Evolutionary conservation across 2,329 filamentous ascomycete species (phyloP), one percentile per base, ranked within the genome.

Genomic region (Elsinoe batatas): DNA sequence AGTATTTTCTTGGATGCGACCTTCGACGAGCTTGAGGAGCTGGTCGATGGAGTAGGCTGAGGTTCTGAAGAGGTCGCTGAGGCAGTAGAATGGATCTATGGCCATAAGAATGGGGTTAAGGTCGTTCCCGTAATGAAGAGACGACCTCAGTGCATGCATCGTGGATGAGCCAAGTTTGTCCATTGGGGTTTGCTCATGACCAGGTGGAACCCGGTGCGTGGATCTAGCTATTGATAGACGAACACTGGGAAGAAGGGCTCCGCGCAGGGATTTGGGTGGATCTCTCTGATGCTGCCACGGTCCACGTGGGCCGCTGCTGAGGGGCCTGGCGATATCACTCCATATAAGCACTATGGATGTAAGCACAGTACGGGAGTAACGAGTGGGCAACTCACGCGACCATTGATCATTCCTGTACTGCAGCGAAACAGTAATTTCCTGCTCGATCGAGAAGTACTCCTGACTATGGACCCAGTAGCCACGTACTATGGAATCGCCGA

Each of bases 361-460:
- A 5, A 46, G 42, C 42, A 5, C 7, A 7, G 8, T 11, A 2
- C 2, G 13, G 30, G 18, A 4, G n/a, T 2, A 5, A 13, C 2
- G 12, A 26, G 7, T 5, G 7, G 17, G 2, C 13, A 42, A 37
- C 50, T 8, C 22, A 53, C 50, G 5, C 1, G 22, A 35, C 50
- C 50, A 53, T 11, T 15, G 11, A 15, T 35, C 36, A 8, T 35
- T 6, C 15, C 33, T 37, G 12, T 18, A 22, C 22, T 26, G 22
- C 3, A 53, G 10, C 7, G 11, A 11, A 10, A 53, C 18, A 3
- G 20, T 37, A 2, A 53, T 22, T 32, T 38, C 35, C n/a, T 53
- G 50, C 33, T 53, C 50, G n/a, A 53, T 36, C 1, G 50, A 53
- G 30, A 38, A 53, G 35, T 6, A 35, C n/a, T 53, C 22, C 10